Evolutionary conservation across 768 basidiomycete genomes (phyloP), one percentile per base, ranked within the genome.

Genomic region (Lactarius sp.): DNA sequence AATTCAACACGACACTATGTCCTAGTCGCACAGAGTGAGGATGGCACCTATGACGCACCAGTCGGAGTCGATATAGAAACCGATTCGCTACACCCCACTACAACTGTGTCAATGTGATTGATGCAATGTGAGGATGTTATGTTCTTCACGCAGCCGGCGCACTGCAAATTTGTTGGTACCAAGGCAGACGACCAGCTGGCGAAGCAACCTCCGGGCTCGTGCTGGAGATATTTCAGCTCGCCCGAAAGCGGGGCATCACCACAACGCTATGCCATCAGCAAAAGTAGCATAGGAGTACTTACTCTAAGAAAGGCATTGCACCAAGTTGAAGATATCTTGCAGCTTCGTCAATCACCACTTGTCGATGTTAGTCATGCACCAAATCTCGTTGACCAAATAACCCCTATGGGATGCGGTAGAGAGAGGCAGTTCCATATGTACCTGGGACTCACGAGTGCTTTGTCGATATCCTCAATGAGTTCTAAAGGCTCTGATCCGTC

Each of bases 1-100:
- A 98, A 78, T 99, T 98, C 78, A 98, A 90, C 96, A 98, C 98
- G 75, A 98, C 85, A 4, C 96, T 98, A 66, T 91, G 92, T 53
- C 94, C 71, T 91, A 87, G 20, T 96, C 91, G 68, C 95, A 92
- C 34, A 99, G 81, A 0, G 97, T 98, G 69, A 97, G 81, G 73
- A 98, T 98, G 37, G 95, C 94, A 54, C 95, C 88, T 57, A 99
- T 97, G 16, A 97, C 97, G 75, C 96, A 98, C 96, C 96, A 99
- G 74, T 98, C 96, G 76, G 98, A 98, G 77, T 99, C 96, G 75
- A 99, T 97, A 4, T 94, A 98, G 2, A 95, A 98, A 18, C 97
- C 96, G 69, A 99, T 99, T 59, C 97, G 88, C 76, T 99, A 99
- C 2, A 98, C 96, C 61, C 97, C 97, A 14, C 96, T 12, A 96